A percentile compares a stretch with the other conserved stretches of the same genome.
phyloP scores from a whole-genome alignment of 139 green algal species.

The Ostreobium quekettii region DNA sequence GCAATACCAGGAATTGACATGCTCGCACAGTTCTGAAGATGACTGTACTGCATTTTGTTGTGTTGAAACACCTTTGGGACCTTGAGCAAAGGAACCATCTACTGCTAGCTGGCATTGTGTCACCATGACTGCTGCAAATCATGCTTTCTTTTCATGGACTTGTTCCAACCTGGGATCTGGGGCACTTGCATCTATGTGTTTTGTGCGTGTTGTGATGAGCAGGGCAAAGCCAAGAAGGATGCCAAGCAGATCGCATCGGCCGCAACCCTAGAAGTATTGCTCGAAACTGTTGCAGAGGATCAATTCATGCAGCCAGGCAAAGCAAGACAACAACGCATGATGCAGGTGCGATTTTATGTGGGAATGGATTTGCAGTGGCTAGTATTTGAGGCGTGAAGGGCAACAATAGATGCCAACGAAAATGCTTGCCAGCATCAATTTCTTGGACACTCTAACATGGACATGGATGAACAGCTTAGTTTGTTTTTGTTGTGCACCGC shows the following conservation, averaged over 20 bases:
- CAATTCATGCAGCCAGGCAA: conserved; percentile 38
- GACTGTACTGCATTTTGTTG: background rate
- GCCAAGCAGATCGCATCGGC: conserved; percentile 51
- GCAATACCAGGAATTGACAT: too few species aligned
- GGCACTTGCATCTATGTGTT: background rate
- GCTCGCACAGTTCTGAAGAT: too few species aligned
- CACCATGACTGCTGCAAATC: background rate
- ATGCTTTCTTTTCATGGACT: background rate
- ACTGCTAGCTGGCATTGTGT: background rate
- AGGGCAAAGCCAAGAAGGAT: conserved; percentile 52
- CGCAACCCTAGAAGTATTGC: conserved; percentile 38
- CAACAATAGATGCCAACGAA: background rate
- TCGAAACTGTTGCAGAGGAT: conserved; percentile 27
- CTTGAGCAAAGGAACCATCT: background rate
- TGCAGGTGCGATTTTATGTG: background rate
- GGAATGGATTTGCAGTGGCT: background rate
- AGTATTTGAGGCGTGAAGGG: background rate
- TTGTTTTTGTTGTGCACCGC: too few species aligned
- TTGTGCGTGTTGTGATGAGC: background rate
- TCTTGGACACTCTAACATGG: background rate
- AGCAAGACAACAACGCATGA: background rate
- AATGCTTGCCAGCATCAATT: background rate
- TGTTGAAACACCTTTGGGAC: background rate
- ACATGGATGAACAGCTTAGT: too few species aligned
- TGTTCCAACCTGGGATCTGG: background rate